phyloP scores from a whole-genome alignment of 1,139 yeast genomes.

The Debaryomyces robertsiae region DNA sequence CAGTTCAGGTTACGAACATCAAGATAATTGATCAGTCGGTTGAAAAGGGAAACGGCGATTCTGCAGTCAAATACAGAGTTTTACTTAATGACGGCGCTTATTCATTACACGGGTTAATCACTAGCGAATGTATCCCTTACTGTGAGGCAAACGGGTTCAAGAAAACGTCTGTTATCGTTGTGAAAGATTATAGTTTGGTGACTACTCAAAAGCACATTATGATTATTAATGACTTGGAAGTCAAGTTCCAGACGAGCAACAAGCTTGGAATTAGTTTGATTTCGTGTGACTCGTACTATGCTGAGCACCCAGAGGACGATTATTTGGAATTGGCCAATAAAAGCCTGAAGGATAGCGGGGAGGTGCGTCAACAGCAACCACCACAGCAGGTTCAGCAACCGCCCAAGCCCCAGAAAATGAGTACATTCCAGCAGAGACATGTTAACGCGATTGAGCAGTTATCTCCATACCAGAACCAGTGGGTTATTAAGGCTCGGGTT shows the following conservation, averaged over 20 bases:
- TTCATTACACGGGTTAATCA: conserved; percentile 65
- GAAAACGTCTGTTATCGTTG: conserved; percentile 34
- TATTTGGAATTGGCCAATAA: conserved; percentile 26
- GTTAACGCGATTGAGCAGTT: conserved; percentile 81
- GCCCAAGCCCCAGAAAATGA: conserved; percentile 21
- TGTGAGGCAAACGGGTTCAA: conserved; percentile 49
- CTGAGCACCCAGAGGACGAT: conserved; percentile 57
- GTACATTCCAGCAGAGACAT: conserved; percentile 21
- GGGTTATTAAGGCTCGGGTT: conserved; percentile 94
- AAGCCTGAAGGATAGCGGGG: conserved; percentile 17
- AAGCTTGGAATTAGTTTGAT: conserved; percentile 42
- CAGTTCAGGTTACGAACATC: conserved; percentile 51
- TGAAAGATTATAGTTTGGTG: conserved; percentile 49
- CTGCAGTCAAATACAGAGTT: conserved; percentile 52
- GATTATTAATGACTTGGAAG: conserved; percentile 54
- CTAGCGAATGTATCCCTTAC: conserved; percentile 56
- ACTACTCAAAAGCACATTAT: conserved; percentile 55
- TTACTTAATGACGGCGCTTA: conserved; percentile 67
- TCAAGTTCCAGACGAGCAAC: conserved; percentile 44
- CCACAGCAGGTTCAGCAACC: conserved; percentile 15
- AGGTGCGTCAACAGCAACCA: conserved; percentile 11
- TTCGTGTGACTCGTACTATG: conserved; percentile 55
- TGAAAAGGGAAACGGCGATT: conserved; percentile 43
- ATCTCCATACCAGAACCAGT: conserved; percentile 86
- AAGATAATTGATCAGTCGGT: conserved; percentile 29